Evolutionary conservation across 306 rosid genomes (phyloP), one percentile per base, ranked within the genome.

Genomic region (Trifolium pratense): DNA sequence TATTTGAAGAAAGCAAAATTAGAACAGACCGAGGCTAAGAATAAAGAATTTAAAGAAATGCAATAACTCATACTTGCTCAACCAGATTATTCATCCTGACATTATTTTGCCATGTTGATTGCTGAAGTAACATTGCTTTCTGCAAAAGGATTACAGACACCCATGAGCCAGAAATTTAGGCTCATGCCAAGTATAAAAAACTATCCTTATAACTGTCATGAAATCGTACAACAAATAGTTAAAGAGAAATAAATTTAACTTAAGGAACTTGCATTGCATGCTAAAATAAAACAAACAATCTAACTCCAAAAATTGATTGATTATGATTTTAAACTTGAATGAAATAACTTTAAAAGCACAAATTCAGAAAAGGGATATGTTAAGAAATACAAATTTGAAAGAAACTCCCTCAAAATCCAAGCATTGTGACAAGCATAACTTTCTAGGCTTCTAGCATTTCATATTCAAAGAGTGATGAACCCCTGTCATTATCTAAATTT

Each of bases 21-120:
- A 83, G 34, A 68, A 75, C 63, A 70, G 53, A 69, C 14, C 77
- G 31, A 45, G 62, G 68, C 12, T 80, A 25, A 52, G 48, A 71
- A 37, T 36, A 64, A 36, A 66, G 49, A 17, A 31, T 48, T 53
- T 23, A 40, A 25, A 53, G 37, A 60, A 75, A 66, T n/a, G 23
- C 26, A 20, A 73, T 18, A 72, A 67, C 20, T 45, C 72, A 72
- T 85, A 89, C 98, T 68, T 91, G 97, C 81, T 94, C 97, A 78
- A 89, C 92, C 49, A 88, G 90, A 81, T 87, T 86, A 64, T 86
- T 70, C 91, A 91, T 91, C 87, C 97, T 83, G 68, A 94, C 83
- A 73, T 91, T 89, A 82, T 89, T 94, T 84, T 91, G 95, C 96
- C 96, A 91, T 57, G 98, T 85, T 11, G 97, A 94, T 73, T 94